Evolutionary conservation across 495 filamentous ascomycete genomes (phyloP).

Genomic region (Oleoguttula mirabilis): DNA sequence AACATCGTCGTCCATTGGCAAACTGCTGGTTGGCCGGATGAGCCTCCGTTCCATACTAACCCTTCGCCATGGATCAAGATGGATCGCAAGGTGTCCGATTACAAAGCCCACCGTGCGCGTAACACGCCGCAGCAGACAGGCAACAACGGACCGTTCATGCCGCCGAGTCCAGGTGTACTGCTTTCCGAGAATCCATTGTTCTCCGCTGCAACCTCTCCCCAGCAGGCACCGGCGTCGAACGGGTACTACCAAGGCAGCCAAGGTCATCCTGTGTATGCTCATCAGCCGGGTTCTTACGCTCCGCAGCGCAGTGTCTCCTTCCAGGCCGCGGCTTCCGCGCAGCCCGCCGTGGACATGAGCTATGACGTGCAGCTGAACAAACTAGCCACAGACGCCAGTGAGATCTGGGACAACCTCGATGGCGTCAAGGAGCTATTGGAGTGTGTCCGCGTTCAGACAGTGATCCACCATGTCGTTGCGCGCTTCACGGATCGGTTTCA

Average conservation of each 20-base stretch:
- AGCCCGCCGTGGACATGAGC: not conserved
- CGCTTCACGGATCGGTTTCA: conserved; percentile 44
- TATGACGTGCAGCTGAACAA: conserved; percentile 9
- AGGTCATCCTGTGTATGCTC: not conserved
- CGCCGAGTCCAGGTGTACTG: conserved; percentile 3
- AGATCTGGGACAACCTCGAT: conserved; percentile 49
- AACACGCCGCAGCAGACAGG: conserved; percentile 4
- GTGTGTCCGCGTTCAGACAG: conserved; percentile 48
- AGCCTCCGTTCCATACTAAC: conserved; percentile 55
- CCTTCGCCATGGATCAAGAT: conserved; percentile 21
- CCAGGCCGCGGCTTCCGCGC: not conserved
- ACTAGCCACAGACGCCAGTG: conserved; percentile 44
- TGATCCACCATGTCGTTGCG: conserved; percentile 48
- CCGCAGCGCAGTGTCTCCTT: not conserved
- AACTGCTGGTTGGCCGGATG: conserved; percentile 61
- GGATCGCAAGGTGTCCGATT: conserved; percentile 13
- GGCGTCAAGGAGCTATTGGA: conserved; percentile 51
- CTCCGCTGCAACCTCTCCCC: not conserved
- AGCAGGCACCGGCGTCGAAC: not conserved
- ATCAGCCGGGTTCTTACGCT: not conserved
- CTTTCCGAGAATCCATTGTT: conserved; percentile 9
- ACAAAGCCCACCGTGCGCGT: conserved; percentile 1
- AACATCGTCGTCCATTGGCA: conserved; percentile 62
- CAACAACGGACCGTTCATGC: not conserved
- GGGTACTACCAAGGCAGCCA: not conserved